phyloP scores from a whole-genome alignment of 768 basidiomycete genomes.

The Pholiota molesta region DNA sequence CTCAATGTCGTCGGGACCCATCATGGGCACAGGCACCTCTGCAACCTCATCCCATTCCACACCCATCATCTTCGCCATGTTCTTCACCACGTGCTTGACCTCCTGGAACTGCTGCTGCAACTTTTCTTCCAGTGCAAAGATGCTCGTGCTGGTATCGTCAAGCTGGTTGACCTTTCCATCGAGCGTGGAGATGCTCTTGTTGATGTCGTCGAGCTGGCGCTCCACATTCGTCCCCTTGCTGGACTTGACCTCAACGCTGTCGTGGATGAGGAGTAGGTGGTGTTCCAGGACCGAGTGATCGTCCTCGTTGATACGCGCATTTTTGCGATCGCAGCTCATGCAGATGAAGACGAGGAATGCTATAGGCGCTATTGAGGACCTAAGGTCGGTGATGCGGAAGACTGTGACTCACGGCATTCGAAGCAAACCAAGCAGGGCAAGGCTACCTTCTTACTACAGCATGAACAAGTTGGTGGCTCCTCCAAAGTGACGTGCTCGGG shows the following conservation, averaged over 20 bases:
- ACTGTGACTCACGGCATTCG: conserved; percentile 12
- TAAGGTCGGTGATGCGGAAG: neutral
- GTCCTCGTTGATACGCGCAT: neutral
- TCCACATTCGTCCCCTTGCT: conserved; percentile 5
- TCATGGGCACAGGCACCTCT: too few relatives aligned
- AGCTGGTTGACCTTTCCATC: neutral
- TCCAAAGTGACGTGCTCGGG: too few relatives aligned
- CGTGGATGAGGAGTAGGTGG: conserved; percentile 15
- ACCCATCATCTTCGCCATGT: too few relatives aligned
- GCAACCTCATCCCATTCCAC: too few relatives aligned
- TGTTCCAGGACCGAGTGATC: conserved; percentile 5
- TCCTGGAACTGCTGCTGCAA: too few relatives aligned
- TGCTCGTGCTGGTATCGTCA: neutral
- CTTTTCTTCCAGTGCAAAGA: too few relatives aligned
- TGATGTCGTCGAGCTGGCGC: conserved; percentile 13
- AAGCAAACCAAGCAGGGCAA: conserved; percentile 19
- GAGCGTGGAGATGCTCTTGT: neutral
- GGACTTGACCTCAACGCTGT: conserved; percentile 16
- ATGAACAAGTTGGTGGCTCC: conserved; percentile 4
- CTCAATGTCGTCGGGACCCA: too few relatives aligned
- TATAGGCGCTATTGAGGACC: neutral
- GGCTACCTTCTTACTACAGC: conserved; percentile 1
- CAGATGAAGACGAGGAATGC: conserved; percentile 11
- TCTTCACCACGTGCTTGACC: too few relatives aligned
- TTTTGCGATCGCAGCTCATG: conserved; percentile 5